Evolutionary conservation across 1,284 basidiomycete species (phyloP).

Genomic region (Sanghuangporus baumii): DNA sequence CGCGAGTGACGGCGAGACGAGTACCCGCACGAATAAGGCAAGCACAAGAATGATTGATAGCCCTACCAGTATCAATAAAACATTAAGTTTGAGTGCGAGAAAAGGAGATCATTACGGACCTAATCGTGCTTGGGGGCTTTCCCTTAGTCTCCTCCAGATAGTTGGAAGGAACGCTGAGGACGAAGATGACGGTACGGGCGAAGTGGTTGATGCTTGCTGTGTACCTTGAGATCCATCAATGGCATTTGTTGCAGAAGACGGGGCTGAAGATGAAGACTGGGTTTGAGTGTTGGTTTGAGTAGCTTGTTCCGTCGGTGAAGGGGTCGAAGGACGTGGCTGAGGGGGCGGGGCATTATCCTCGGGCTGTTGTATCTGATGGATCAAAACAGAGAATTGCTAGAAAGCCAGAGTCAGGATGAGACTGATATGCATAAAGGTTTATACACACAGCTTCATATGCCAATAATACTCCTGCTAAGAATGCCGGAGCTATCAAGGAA

Average conservation of each 20-base stretch:
- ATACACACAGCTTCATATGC: conserved; percentile 64
- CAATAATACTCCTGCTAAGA: conserved; percentile 67
- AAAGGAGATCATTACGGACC: conserved; percentile 41
- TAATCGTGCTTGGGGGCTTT: conserved; percentile 62
- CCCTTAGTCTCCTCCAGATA: conserved; percentile 10
- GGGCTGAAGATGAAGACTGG: conserved; percentile 15
- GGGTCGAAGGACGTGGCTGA: conserved; percentile 19
- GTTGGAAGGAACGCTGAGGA: not conserved
- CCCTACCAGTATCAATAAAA: conserved; percentile 38
- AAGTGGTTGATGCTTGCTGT: conserved; percentile 29
- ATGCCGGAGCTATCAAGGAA: conserved; percentile 76
- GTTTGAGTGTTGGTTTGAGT: conserved; percentile 20
- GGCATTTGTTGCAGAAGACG: not conserved
- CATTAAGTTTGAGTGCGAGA: not conserved
- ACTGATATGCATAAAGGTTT: not conserved
- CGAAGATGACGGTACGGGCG: conserved; percentile 36
- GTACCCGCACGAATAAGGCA: conserved; percentile 65
- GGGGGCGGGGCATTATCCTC: conserved; percentile 44
- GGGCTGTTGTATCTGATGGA: conserved; percentile 78
- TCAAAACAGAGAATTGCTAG: conserved; percentile 78
- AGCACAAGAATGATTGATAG: conserved; percentile 60
- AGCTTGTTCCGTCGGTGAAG: conserved; percentile 19
- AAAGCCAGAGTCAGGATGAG: not conserved
- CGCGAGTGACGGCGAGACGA: conserved; percentile 65
- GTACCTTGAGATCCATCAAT: not conserved